Conservation (phyloP, 345 rosid species). For the Arabidopsis thaliana region DNA sequence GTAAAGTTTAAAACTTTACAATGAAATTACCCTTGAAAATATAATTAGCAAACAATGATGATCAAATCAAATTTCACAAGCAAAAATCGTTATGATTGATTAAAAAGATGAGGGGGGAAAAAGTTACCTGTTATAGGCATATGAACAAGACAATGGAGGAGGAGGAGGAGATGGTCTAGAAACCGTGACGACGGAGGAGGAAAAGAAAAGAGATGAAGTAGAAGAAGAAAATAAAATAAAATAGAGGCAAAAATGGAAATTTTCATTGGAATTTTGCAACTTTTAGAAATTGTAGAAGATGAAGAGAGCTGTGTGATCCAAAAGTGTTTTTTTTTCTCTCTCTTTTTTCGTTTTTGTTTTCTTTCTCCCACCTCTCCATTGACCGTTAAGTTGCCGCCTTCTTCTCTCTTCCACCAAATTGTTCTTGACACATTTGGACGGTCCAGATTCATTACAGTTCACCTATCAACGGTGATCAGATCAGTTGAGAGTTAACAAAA, state of each 20-base stretch:
- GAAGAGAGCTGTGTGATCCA: constrained; percentile 46
- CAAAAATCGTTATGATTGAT: constrained; percentile 7
- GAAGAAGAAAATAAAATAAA: constrained; percentile 15
- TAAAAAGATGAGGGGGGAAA: not conserved
- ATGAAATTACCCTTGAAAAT: constrained; percentile 34
- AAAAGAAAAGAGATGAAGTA: constrained; percentile 8
- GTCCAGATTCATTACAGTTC: constrained; percentile 19
- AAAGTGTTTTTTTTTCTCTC: not conserved
- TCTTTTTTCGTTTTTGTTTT: not conserved
- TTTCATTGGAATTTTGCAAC: constrained; percentile 40
- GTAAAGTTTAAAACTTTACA: constrained; percentile 39
- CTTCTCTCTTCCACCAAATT: constrained; percentile 44
- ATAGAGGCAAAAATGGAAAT: constrained; percentile 42
- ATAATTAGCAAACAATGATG: constrained; percentile 15
- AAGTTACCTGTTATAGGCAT: constrained; percentile 26
- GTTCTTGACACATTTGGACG: constrained; percentile 10
- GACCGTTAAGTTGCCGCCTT: constrained; percentile 57
- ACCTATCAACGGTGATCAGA: constrained; percentile 22
- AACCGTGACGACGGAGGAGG: constrained; percentile 19
- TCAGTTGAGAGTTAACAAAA: not conserved
- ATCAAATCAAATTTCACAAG: not conserved
- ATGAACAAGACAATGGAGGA: constrained; percentile 18
- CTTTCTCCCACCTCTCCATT: constrained; percentile 26
- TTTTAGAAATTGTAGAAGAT: constrained; percentile 31
- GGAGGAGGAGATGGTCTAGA: constrained; percentile 23